Base-by-base conservation (phyloP, 2,329 filamentous ascomycete species). In the Microcyclospora tardicrescens region DNA sequence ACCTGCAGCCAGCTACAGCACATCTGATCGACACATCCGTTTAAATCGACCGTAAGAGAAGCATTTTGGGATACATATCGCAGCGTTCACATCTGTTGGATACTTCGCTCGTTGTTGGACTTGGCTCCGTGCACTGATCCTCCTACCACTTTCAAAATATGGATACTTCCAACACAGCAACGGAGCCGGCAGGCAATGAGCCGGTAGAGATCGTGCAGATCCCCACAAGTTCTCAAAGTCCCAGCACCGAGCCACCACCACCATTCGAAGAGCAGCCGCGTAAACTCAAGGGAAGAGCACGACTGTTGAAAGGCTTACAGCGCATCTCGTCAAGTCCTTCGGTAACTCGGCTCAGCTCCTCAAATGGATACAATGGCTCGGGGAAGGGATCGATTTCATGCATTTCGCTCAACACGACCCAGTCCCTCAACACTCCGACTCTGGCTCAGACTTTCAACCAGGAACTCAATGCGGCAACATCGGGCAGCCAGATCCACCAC, bases 321-420 rank as follows among this genome's bases (percentile, higher is more conserved):
- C 79, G 84, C 41, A 89, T 93, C 54, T 79, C 83, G 10, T 93
- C 85, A 0, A 84, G 80, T 6, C 79, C 82, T 1, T 83, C 81
- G 12, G 64, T 93, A 36, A 68, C 72, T 31, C 73, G 73, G 41
- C 60, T 77, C 38, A 72, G 76, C 40, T 74, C 81, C 42, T 79
- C 84, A 6, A 71, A 75, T 41, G 79, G 74, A 33, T 81, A 80
- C 52, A 75, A 79, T 9, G 79, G 63, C 38, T 63, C 67, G 44
- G 66, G 67, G 13, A 85, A 68, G 64, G 76, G 68, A 3, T 78
- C 75, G 10, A 69, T 79, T 50, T 80, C 76, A 16, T 80, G 75
- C 56, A 71, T 79, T 28, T 78, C 76, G 19, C 62, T 80, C 41
- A 68, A 68, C 30, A 68, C 67, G 3, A 65, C 70, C 2, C 52